These are phyloP conservation scores for Rubus parviflorus DNA, from an alignment of 306 rosid genomes.

Conservation along the genomic window DNA sequence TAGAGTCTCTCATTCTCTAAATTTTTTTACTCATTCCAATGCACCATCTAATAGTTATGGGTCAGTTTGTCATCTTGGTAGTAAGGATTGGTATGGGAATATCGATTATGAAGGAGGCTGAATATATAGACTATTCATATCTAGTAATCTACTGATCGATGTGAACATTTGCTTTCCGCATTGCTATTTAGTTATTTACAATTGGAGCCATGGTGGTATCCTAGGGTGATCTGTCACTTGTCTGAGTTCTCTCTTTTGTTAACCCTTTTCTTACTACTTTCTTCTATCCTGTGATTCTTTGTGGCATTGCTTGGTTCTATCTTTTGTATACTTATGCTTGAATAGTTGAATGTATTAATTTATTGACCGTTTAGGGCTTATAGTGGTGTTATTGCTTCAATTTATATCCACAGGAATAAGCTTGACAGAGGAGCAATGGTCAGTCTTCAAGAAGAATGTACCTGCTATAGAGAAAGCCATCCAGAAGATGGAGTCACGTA, in stretches of 20 bases:
- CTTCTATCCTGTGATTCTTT: not conserved
- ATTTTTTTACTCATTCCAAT: not conserved
- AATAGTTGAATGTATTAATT: no score
- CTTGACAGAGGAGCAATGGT: slow-evolving; percentile 91
- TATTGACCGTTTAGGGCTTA: not conserved
- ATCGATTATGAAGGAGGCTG: not conserved
- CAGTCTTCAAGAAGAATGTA: slow-evolving; percentile 59
- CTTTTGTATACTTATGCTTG: not conserved
- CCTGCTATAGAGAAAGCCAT: slow-evolving; percentile 85
- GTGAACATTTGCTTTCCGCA: not conserved
- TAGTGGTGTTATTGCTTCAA: not conserved
- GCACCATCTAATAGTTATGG: not conserved
- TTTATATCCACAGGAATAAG: slow-evolving; percentile 72
- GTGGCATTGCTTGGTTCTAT: not conserved
- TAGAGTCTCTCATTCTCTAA: not conserved
- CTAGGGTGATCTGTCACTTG: not conserved
- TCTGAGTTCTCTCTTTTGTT: not conserved
- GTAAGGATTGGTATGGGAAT: not conserved
- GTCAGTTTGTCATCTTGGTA: not conserved
- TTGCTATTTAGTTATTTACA: not conserved
- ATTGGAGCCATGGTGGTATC: not conserved
- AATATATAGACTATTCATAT: not conserved
- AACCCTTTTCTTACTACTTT: not conserved
- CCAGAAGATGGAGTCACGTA: slow-evolving; percentile 58
- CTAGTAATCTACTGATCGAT: not conserved